phyloP scores from a whole-genome alignment of 2,329 filamentous ascomycete genomes.

The Aureobasidium subglaciale region DNA sequence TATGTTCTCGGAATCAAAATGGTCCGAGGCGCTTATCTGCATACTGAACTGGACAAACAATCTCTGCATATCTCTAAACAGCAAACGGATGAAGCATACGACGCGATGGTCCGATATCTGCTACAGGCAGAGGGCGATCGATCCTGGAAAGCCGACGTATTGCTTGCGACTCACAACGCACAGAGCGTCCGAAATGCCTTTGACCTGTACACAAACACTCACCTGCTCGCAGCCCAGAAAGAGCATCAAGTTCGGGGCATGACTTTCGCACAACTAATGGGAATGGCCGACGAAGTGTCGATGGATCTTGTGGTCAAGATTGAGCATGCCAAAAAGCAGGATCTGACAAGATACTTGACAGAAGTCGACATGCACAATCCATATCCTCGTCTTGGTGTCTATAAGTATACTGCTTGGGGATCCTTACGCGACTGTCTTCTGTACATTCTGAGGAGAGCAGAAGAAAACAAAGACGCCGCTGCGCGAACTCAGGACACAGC shows the following conservation, averaged over 20 bases:
- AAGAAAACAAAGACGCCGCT: slow-evolving; percentile 1
- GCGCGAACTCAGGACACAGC: slow-evolving; percentile 1
- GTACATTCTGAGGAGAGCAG: slow-evolving; percentile 1
- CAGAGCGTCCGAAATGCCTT: neutral
- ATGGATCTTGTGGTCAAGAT: neutral
- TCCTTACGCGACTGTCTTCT: neutral
- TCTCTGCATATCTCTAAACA: neutral
- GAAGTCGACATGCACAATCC: neutral
- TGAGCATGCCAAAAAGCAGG: neutral
- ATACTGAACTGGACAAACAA: neutral
- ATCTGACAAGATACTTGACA: neutral
- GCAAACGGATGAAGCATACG: neutral
- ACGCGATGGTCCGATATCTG: neutral
- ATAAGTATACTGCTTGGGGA: slow-evolving; percentile 6
- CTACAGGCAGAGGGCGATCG: neutral
- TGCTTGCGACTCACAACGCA: slow-evolving; percentile 3
- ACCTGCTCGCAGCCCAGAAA: slow-evolving; percentile 26
- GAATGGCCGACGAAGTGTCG: slow-evolving; percentile 1
- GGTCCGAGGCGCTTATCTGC: slow-evolving; percentile 2
- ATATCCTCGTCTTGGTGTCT: neutral
- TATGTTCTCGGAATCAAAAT: neutral
- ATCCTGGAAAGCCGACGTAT: neutral
- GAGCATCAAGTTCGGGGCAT: slow-evolving; percentile 28
- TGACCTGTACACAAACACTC: neutral
- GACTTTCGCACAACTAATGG: neutral